These are phyloP conservation scores for Fusarium newnesense DNA, from an alignment of 2,329 filamentous ascomycete genomes.

Conservation along the genomic window DNA sequence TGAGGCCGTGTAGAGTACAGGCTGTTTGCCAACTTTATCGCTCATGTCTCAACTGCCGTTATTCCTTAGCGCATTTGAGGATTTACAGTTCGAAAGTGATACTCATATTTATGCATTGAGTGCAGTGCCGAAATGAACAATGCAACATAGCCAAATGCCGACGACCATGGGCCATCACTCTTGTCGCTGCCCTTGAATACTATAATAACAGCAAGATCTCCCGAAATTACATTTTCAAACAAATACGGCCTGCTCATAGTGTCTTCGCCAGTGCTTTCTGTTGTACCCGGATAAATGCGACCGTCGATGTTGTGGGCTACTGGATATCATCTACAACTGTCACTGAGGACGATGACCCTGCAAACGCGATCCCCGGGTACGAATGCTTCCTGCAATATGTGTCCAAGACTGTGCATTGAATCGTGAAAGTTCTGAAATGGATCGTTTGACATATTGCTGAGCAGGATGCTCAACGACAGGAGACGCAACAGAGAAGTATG, in stretches of 20 bases:
- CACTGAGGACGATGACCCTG: not conserved
- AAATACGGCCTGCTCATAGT: not conserved
- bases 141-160: not conserved
- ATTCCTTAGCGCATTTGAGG: too few relatives aligned
- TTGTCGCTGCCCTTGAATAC: not conserved
- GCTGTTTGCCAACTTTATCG: not conserved
- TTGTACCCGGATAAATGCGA: not conserved
- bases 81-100: not conserved
- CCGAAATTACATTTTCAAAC: not conserved
- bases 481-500: not conserved
- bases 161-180: not conserved
- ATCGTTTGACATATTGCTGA: not conserved
- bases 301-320: not conserved
- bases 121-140: not conserved
- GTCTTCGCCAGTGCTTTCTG: not conserved
- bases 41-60: accelerated
- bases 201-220: not conserved
- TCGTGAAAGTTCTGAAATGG: not conserved
- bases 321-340: not conserved
- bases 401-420: accelerated
- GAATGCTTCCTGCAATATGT: too few relatives aligned
- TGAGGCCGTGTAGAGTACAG: not conserved
- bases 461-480: not conserved
- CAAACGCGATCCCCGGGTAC: not conserved
- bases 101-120: not conserved